These are phyloP conservation scores for Exsudoporus frostii DNA, from an alignment of 768 basidiomycete genomes.

Conservation along the genomic window DNA sequence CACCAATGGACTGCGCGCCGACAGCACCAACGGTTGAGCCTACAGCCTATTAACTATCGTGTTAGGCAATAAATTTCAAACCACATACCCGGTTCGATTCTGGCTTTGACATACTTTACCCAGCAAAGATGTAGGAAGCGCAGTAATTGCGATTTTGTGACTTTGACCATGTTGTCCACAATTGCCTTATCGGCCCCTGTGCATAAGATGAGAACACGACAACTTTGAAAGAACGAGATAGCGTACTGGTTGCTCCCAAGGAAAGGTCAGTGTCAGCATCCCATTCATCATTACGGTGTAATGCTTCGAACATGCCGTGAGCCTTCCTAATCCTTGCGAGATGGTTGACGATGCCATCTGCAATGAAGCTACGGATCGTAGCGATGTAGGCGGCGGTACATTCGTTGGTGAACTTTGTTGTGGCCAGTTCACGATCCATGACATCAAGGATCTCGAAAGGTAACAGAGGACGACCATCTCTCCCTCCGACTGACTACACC, in stretches of 20 bases:
- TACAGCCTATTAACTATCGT: slow-evolving; percentile 22
- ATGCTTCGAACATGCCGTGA: slow-evolving; percentile 81
- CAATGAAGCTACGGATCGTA: slow-evolving; percentile 69
- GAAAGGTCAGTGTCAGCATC: slow-evolving; percentile 74
- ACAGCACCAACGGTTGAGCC: slow-evolving; percentile 98
- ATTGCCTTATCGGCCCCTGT: slow-evolving; percentile 65
- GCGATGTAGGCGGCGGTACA: slow-evolving; percentile 70
- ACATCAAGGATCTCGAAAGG: slow-evolving; percentile 85
- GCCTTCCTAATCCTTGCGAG: slow-evolving; percentile 65
- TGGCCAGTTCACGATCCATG: slow-evolving; percentile 58
- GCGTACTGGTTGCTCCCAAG: slow-evolving; percentile 68
- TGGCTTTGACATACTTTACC: slow-evolving; percentile 90
- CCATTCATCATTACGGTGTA: slow-evolving; percentile 73
- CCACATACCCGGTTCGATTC: slow-evolving; percentile 84
- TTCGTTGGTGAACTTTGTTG: slow-evolving; percentile 59
- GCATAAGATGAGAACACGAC: not conserved
- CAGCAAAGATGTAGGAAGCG: slow-evolving; percentile 85
- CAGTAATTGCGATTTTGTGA: slow-evolving; percentile 76
- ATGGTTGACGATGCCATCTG: slow-evolving; percentile 57
- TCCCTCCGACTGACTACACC: slow-evolving; percentile 57
- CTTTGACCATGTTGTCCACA: slow-evolving; percentile 89
- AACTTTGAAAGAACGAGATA: not conserved
- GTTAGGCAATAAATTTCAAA: not conserved
- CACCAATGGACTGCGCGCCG: slow-evolving; percentile 98
- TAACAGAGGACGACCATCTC: slow-evolving; percentile 61